Evolutionary conservation across 306 rosid genomes (phyloP).

Genomic region (Benincasa hispida): DNA sequence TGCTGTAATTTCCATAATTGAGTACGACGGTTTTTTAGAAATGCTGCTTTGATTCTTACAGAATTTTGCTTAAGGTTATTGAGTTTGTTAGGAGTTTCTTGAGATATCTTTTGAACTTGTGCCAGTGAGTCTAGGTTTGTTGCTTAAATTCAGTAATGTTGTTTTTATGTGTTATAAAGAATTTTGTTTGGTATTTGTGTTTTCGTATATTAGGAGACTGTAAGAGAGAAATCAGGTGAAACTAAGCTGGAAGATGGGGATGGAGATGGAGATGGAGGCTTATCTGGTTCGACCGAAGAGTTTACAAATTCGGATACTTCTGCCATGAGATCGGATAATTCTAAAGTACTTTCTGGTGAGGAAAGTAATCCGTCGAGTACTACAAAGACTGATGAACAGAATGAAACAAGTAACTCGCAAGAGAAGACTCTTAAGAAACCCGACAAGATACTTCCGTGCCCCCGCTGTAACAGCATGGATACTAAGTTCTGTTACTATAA

Average conservation of each 20-base stretch:
- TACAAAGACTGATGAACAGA: conserved; percentile 29
- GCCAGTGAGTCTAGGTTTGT: background rate
- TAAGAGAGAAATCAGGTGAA: conserved; percentile 11
- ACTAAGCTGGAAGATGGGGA: conserved; percentile 8
- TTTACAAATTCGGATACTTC: conserved; percentile 12
- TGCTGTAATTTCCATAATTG: background rate
- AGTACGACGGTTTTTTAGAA: background rate
- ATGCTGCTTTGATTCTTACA: background rate
- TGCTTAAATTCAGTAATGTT: background rate
- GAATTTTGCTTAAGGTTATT: background rate
- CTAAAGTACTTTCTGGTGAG: conserved; percentile 21
- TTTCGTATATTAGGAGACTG: conserved; percentile 12
- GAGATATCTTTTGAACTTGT: background rate
- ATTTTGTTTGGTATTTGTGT: background rate
- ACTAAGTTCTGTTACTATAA: conserved; percentile 49
- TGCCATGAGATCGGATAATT: conserved; percentile 6
- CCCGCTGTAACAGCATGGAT: conserved; percentile 46
- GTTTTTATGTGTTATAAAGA: background rate
- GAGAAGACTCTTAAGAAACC: conserved; percentile 42
- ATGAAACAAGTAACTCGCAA: conserved; percentile 24
- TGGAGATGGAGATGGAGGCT: conserved; percentile 1
- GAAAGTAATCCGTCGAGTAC: conserved; percentile 12
- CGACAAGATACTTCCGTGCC: conserved; percentile 41
- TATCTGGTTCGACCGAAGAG: conserved; percentile 13
- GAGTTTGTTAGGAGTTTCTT: background rate